Evolutionary conservation across 192 early-diverging fungal genomes (phyloP).

Genomic region (Kappamyces sp.): DNA sequence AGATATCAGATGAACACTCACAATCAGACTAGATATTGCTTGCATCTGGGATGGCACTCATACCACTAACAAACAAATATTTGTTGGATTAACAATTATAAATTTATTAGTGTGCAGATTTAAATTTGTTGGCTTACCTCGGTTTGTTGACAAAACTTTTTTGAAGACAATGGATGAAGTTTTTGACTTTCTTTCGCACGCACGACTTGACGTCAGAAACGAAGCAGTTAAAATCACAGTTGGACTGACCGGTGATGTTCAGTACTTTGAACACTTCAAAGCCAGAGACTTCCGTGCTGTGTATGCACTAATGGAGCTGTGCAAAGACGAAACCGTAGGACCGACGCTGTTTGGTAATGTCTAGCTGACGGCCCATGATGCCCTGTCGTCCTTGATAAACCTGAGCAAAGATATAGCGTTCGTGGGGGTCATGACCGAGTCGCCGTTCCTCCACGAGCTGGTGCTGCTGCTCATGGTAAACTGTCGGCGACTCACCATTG

Average conservation of each 20-base stretch:
- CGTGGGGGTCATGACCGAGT: slow-evolving; percentile 61
- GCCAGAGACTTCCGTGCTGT: slow-evolving; percentile 50
- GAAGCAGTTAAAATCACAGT: slow-evolving; percentile 73
- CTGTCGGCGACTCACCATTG: not conserved
- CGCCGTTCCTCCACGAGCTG: slow-evolving; percentile 63
- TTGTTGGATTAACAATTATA: too few relatives aligned
- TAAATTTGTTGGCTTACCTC: too few relatives aligned
- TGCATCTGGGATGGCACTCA: too few relatives aligned
- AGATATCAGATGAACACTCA: too few relatives aligned
- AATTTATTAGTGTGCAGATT: too few relatives aligned
- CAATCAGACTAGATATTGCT: too few relatives aligned
- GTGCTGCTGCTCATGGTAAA: slow-evolving; percentile 63
- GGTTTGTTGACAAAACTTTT: not conserved
- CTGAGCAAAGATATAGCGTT: slow-evolving; percentile 62
- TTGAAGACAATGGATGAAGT: not conserved
- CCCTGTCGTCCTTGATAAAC: slow-evolving; percentile 77
- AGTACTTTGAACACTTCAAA: slow-evolving; percentile 54
- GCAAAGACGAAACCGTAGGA: slow-evolving; percentile 63
- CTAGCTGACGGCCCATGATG: slow-evolving; percentile 77
- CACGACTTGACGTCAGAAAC: slow-evolving; percentile 54
- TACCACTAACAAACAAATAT: too few relatives aligned
- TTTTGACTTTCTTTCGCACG: not conserved
- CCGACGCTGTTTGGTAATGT: not conserved
- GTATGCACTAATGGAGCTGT: slow-evolving; percentile 59
- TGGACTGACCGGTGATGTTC: slow-evolving; percentile 60